Evolutionary conservation across 1,284 basidiomycete species (phyloP).

Genomic region (Puccinia coronata): DNA sequence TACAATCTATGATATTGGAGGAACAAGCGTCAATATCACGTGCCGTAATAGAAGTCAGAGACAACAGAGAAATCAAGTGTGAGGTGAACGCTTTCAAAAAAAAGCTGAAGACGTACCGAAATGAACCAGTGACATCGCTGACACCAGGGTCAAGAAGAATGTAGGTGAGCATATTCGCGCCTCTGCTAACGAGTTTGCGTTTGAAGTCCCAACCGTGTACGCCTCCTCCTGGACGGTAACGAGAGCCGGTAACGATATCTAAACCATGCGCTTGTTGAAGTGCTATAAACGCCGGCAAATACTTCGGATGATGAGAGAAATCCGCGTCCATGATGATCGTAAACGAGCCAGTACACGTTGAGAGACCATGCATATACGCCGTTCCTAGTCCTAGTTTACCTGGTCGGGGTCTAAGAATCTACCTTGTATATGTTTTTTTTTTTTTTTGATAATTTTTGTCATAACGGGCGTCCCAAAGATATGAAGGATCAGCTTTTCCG

Average conservation of each 20-base stretch:
- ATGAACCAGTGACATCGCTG: constrained; percentile 81
- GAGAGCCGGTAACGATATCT: constrained; percentile 87
- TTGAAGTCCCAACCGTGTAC: constrained; percentile 87
- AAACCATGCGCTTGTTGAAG: constrained; percentile 76
- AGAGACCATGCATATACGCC: constrained; percentile 86
- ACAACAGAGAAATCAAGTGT: too few relatives aligned
- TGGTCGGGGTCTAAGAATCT: constrained; percentile 36
- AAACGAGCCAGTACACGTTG: constrained; percentile 85
- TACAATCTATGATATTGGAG: constrained; percentile 69
- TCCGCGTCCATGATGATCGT: constrained; percentile 96
- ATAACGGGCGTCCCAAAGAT: neutral
- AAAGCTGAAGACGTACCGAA: constrained; percentile 66
- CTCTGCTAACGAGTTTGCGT: constrained; percentile 78
- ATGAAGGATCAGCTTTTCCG: neutral
- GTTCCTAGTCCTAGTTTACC: constrained; percentile 64
- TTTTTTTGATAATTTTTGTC: too few relatives aligned
- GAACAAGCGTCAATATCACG: neutral
- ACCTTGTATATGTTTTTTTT: neutral
- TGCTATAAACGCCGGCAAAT: constrained; percentile 50
- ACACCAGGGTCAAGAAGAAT: constrained; percentile 79
- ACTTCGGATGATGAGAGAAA: constrained; percentile 75
- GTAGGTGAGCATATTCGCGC: constrained; percentile 74
- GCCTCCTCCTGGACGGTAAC: constrained; percentile 74
- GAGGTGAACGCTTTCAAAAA: neutral
- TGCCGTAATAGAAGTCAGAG: neutral